Evolutionary conservation across 2,329 filamentous ascomycete genomes (phyloP).

Genomic region (Penicillium sp.): DNA sequence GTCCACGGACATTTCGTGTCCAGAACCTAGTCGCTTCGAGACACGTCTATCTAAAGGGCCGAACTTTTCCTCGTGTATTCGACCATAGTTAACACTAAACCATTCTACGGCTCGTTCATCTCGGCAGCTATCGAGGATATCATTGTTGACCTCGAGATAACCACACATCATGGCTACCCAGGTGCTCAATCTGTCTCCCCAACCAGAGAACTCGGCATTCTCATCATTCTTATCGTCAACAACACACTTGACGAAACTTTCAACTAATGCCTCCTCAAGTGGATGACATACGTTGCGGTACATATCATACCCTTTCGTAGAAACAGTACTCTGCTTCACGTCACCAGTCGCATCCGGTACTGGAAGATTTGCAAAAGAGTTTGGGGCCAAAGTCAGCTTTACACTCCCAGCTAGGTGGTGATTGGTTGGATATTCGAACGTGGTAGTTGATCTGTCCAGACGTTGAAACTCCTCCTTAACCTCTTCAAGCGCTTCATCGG

Average conservation of each 20-base stretch:
- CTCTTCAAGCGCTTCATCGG: too few relatives aligned
- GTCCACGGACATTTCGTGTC: not conserved
- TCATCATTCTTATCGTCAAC: not conserved
- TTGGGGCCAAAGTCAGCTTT: not conserved
- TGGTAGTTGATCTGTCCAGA: too few relatives aligned
- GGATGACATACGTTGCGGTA: not conserved
- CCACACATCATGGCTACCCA: not conserved
- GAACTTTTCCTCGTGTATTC: not conserved
- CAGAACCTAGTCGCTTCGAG: not conserved
- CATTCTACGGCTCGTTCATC: not conserved
- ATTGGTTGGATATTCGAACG: too few relatives aligned
- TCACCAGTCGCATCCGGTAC: not conserved
- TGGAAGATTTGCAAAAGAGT: not conserved
- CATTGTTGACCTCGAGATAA: not conserved
- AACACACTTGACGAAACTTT: not conserved
- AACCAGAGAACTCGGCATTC: not conserved
- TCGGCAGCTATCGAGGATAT: not conserved
- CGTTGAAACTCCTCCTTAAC: too few relatives aligned
- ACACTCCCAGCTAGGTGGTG: too few relatives aligned
- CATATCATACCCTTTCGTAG: not conserved
- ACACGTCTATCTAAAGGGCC: not conserved
- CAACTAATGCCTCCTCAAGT: not conserved
- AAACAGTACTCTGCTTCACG: too few relatives aligned
- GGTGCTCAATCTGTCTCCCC: not conserved
- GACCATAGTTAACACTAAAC: not conserved